Evolutionary conservation across 2,329 filamentous ascomycete species (phyloP), one percentile per base, ranked within the genome.

Genomic region (Epichloe typhina): DNA sequence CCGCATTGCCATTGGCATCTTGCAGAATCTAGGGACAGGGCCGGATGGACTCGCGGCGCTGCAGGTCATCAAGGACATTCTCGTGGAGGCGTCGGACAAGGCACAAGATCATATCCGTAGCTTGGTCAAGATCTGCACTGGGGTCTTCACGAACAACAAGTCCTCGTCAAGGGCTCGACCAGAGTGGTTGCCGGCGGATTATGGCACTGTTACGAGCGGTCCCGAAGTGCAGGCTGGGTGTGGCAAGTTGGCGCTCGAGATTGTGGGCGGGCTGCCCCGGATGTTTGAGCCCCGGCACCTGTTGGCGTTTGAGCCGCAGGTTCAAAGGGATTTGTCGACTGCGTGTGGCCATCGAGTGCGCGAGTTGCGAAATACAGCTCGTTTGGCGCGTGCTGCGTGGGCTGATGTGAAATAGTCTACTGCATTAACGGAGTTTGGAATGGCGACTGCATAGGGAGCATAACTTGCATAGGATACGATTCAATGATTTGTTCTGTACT

Each of bases 331-430:
- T 48, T 58, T 81, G 53, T 70, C 72, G 1, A 57, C 66, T 8
- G 75, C 76, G 1, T 77, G 76, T 47, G 77, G 77, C 2, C 76
- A 80, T 55, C 61, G 65, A 5, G 72, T 77, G 8, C 66, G 78
- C 43, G 75, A 76, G 53, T 68, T 80, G 43, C 68, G 78, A 45
- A 71, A 66, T 50, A 67, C 66, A 45, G 77, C 77, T 17, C 66
- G 76, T 49, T 56, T 62, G 52, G 75, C 76, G 4, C 69, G 75
- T 50, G 66, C 65, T 47, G 70, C 69, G 6, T 81, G 77, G 77
- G 64, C 63, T n/a, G 62, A 65, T 35, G 53, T 69, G 48, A 67
- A 63, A 49, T 63, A 43, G 39, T 49, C 26, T 43, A 39, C 41
- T 36, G 47, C 43, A 52, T 50, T 33, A 35, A n/a, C 12, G 44